A percentile compares a stretch with the other conserved stretches of the same genome.
These are phyloP conservation scores for Aspergillus funiculosus DNA, from an alignment of 495 filamentous ascomycete genomes.

Conservation along the genomic window DNA sequence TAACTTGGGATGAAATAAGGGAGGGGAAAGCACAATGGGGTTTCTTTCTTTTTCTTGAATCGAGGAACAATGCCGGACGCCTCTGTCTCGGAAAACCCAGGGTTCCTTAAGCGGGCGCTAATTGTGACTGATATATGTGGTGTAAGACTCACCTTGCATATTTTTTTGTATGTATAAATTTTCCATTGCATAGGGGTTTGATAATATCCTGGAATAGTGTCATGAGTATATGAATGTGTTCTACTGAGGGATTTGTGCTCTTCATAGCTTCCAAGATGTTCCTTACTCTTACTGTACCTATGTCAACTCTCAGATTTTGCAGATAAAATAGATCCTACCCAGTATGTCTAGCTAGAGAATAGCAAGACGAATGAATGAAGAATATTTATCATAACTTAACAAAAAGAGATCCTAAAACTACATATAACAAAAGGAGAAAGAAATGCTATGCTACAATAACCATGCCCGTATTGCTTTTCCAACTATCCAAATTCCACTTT, in stretches of 20 bases:
- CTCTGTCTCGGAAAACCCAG: background rate
- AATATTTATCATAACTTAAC: slow-evolving; percentile 1
- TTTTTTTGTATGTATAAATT: slow-evolving; percentile 9
- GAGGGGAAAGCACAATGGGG: too few relatives aligned
- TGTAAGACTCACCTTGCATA: slow-evolving; percentile 1
- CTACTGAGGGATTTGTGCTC: too few relatives aligned
- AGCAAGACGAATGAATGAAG: slow-evolving; percentile 7
- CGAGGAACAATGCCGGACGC: too few relatives aligned
- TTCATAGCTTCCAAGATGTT: background rate
- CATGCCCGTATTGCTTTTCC: slow-evolving; percentile 12
- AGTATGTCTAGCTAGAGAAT: background rate
- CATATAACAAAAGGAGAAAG: slow-evolving; percentile 23
- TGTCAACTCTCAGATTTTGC: background rate
- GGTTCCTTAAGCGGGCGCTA: slow-evolving; percentile 1
- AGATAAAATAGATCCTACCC: background rate
- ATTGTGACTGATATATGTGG: background rate
- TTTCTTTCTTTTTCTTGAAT: background rate
- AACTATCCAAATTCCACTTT: slow-evolving; percentile 6
- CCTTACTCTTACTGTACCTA: background rate
- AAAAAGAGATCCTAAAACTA: slow-evolving; percentile 24
- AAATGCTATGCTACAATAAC: slow-evolving; percentile 41
- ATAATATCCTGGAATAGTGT: background rate
- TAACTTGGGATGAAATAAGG: too few relatives aligned
- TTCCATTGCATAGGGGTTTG: slow-evolving; percentile 1
- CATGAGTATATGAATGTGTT: background rate